These are phyloP conservation scores for Cercospora citrullina DNA, from an alignment of 2,329 filamentous ascomycete species.

Conservation along the genomic window DNA sequence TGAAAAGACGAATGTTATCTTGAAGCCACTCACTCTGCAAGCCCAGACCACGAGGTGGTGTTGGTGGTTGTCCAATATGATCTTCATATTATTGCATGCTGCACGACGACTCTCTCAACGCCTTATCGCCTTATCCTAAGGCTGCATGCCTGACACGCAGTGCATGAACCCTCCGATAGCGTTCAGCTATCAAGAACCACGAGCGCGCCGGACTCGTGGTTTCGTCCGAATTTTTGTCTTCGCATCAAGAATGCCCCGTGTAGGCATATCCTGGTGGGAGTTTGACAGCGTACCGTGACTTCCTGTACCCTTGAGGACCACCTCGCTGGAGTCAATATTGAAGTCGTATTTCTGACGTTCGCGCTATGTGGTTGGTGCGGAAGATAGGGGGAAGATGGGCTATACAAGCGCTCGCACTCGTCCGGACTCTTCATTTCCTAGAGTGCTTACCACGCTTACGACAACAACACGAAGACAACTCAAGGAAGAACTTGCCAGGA, in stretches of 20 bases:
- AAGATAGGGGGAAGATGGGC: constrained; percentile 1
- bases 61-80: constrained; percentile 17
- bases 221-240: not conserved
- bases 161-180: constrained; percentile 7
- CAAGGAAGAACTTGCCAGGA: constrained; percentile 8
- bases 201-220: not conserved
- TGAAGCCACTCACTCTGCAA: constrained; percentile 9
- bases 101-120: constrained; percentile 1
- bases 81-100: constrained; percentile 19
- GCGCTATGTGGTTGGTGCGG: constrained; percentile 13
- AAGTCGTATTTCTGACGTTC: constrained; percentile 13
- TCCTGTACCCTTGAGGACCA: constrained; percentile 10
- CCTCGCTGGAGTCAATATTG: not conserved
- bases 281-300: constrained; percentile 1
- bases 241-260: not conserved
- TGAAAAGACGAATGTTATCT: not conserved
- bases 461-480: constrained; percentile 1
- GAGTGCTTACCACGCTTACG: constrained; percentile 14
- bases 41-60: not conserved
- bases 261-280: constrained; percentile 20
- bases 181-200: constrained; percentile 5
- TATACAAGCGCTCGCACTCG: constrained; percentile 1
- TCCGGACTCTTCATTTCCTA: not conserved
- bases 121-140: constrained; percentile 5
- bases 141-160: constrained; percentile 17